Evolutionary conservation across 2,329 filamentous ascomycete species (phyloP), one percentile per base, ranked within the genome.

Genomic region (Cadophora sp.): DNA sequence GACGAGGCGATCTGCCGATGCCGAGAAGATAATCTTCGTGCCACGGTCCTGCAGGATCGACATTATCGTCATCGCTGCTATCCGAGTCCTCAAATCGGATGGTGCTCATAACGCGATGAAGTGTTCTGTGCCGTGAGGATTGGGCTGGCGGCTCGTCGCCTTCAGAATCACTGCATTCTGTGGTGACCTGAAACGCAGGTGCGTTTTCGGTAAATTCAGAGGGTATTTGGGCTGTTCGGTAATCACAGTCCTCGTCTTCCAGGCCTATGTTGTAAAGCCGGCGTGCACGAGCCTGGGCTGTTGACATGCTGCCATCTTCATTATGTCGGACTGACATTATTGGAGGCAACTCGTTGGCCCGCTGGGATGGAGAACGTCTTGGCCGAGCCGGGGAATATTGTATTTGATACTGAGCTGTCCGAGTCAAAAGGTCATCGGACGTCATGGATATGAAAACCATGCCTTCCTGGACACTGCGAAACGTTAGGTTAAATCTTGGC

Each of bases 401-500:
- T 30, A 95, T 89, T 71, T 92, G 87, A 76, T 95, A 95, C 68
- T 89, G 85, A 7, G 91, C 86, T 13, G 93, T 96, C 66, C 90
- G 85, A 22, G 83, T 86, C 51, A 96, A 80, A 1, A 96, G 81
- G 68, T 96, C 90, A 72, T 96, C 89, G 45, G 89, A 87, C 48
- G 89, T 86, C 94, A 97, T 97, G 55, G 92, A 87, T 33, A 98
- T 85, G 76, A 97, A 97, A 0, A 98, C 87, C 85, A 97, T 90
- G 53, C 96, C 95, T 84, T 97, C 92, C 79, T 95, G 90, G 62
- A 97, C 90, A 63, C 92, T 95, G 24, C 1, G 48, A 36, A 76
- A 65, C 30, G 51, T 76, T 71, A 74, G 68, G 18, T 3, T 7
- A 3, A 48, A 30, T 18, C 18, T 33, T n/a, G 30, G 24, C 27